A percentile compares a stretch with the other conserved stretches of the same genome.
Conservation (phyloP, 106 monocot genomes). For the Chionographis japonica region DNA sequence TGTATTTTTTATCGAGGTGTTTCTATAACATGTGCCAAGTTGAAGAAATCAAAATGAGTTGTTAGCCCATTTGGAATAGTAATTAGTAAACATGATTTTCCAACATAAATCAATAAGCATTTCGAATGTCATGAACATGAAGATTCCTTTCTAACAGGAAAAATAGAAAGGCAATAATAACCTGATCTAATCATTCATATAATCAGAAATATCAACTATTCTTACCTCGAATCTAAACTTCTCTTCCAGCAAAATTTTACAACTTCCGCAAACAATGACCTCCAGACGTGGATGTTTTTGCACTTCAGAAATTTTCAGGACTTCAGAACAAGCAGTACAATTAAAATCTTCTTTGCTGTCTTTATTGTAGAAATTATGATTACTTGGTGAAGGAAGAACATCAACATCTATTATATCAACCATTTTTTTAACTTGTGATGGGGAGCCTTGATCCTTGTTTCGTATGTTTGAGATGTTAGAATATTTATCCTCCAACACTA, state of each 20-base stretch:
- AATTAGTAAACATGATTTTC: too few relatives aligned
- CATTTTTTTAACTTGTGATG: conserved; percentile 19
- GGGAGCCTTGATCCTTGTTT: conserved; percentile 11
- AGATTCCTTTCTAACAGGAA: too few relatives aligned
- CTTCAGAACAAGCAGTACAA: conserved; percentile 68
- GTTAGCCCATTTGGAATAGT: too few relatives aligned
- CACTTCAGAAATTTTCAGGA: conserved; percentile 44
- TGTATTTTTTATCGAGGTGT: too few relatives aligned
- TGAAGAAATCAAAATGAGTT: too few relatives aligned
- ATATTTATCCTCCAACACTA: conserved; percentile 10
- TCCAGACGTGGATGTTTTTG: conserved; percentile 66
- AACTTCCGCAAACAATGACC: conserved; percentile 74
- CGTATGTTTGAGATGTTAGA: neutral
- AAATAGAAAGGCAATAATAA: too few relatives aligned
- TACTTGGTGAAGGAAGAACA: conserved; percentile 35
- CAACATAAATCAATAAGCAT: too few relatives aligned
- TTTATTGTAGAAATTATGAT: neutral
- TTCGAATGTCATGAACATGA: too few relatives aligned
- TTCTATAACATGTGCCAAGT: too few relatives aligned
- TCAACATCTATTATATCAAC: conserved; percentile 83
- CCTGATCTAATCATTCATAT: too few relatives aligned
- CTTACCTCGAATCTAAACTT: conserved; percentile 56
- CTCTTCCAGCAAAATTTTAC: conserved; percentile 51
- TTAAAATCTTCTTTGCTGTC: conserved; percentile 18
- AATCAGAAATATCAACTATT: neutral